phyloP scores from a whole-genome alignment of 805 yeast species.

The Nakazawaea wyomingensis region DNA sequence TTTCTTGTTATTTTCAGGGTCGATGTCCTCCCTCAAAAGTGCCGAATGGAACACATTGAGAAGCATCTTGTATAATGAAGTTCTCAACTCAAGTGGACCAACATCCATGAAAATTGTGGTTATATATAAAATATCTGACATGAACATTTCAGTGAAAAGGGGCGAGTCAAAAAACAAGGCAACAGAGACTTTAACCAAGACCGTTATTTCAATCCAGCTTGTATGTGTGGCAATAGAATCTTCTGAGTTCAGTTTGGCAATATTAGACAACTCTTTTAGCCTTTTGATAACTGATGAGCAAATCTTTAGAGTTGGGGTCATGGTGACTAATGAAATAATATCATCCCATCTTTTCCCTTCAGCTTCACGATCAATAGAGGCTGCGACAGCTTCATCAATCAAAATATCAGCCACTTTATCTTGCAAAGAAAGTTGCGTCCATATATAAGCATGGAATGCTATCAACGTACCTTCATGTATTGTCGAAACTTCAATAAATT shows the following conservation, averaged over 20 bases:
- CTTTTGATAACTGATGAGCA: constrained; percentile 60
- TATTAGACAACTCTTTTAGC: constrained; percentile 47
- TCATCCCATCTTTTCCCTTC: constrained; percentile 66
- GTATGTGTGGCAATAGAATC: constrained; percentile 44
- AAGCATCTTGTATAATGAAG: constrained; percentile 53
- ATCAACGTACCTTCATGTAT: constrained; percentile 42
- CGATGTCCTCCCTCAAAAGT: constrained; percentile 48
- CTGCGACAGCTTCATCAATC: constrained; percentile 69
- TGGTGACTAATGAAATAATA: constrained; percentile 54
- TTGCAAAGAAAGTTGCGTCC: constrained; percentile 64
- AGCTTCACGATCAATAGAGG: constrained; percentile 73
- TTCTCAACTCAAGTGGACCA: constrained; percentile 51
- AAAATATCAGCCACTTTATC: constrained; percentile 51
- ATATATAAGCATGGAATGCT: constrained; percentile 52
- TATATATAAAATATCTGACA: constrained; percentile 69
- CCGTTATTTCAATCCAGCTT: constrained; percentile 67
- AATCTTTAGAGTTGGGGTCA: constrained; percentile 66
- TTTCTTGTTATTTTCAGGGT: constrained; percentile 30
- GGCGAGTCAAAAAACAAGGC: constrained; percentile 68
- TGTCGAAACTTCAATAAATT: constrained; percentile 55
- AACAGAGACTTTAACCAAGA: constrained; percentile 58
- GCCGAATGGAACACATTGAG: constrained; percentile 69
- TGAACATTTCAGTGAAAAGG: constrained; percentile 51
- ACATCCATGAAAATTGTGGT: constrained; percentile 56
- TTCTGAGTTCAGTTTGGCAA: constrained; percentile 34